Evolutionary conservation across 805 yeast species (phyloP), one percentile per base, ranked within the genome.

Genomic region (Metschnikowia lachancei): DNA sequence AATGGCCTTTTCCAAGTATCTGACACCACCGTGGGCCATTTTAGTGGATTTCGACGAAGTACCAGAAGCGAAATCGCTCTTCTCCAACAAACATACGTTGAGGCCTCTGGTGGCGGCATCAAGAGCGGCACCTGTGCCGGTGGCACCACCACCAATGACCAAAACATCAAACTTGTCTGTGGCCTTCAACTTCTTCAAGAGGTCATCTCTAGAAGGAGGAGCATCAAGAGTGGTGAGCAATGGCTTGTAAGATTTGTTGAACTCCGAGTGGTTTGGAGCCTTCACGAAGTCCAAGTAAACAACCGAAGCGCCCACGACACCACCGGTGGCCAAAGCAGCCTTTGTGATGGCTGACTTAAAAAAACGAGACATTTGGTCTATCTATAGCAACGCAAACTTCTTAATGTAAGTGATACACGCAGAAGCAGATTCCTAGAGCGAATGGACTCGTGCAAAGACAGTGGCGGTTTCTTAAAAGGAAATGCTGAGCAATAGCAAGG

Each of bases 1-100:
- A 59, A 91, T 81, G 33, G 97, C 97, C 73, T 91, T 91, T 66
- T 91, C 98, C 61, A 91, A 77, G 67, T 91, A 91, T 60, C 98
- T 77, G 36, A 91, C 97, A 65, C 98, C 98, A 55, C 98, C 98
- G 64, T 91, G 98, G 36, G 96, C 96, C 83, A 91, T 87, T 71
- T 91, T 91, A 40, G 98, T 91, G 13, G 96, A 87, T 60, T 90
- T 87, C 30, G 97, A 89, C 8, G 95, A 86, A 13, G 97, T 92
- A 35, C 96, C 97, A 9, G 89, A 77, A 7, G 96, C 96, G 62
- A 86, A 91, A 72, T 91, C 98, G 54, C 81, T 82, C 62, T 85
- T 85, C 67, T 91, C 98, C 49, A 91, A 77, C 47, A 91, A 66
- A 42, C 95, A 87, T 36, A 89, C 96, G 61, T 88, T 87, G 56